Evolutionary conservation across 192 early-diverging fungal species (phyloP).

Genomic region (Entomortierella beljakovae): DNA sequence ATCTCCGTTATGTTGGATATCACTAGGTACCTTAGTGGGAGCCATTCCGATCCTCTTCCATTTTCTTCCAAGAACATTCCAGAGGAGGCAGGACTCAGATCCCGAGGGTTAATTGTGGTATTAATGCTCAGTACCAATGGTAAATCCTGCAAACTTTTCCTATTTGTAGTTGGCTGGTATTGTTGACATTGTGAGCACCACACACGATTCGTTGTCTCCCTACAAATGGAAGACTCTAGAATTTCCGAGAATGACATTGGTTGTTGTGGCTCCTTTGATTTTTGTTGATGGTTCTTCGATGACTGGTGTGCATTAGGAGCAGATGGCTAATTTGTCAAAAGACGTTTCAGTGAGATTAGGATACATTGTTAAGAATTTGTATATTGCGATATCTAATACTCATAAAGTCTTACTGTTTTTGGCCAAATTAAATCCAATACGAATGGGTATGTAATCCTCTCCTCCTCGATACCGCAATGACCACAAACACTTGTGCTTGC

Average conservation of each 20-base stretch:
- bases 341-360: too few relatives aligned
- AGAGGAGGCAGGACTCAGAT: conserved; percentile 61
- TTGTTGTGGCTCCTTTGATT: conserved; percentile 22
- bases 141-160: conserved; percentile 71
- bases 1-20: not conserved
- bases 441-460: conserved; percentile 78
- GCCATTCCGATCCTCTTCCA: conserved; percentile 57
- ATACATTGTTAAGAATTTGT: not conserved
- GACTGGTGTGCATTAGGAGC: conserved; percentile 40
- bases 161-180: conserved; percentile 84
- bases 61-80: conserved; percentile 38
- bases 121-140: conserved; percentile 87
- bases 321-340: conserved; percentile 19
- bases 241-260: conserved; percentile 62
- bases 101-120: conserved; percentile 69
- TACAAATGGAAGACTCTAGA: conserved; percentile 66
- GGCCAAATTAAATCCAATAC: conserved; percentile 88
- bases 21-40: conserved; percentile 55
- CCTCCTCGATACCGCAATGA: conserved; percentile 69
- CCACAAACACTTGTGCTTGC: conserved; percentile 73
- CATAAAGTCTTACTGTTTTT: conserved; percentile 66
- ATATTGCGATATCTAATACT: too few relatives aligned
- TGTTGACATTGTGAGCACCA: conserved; percentile 89
- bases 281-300: conserved; percentile 35
- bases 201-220: conserved; percentile 81